phyloP scores from a whole-genome alignment of 495 filamentous ascomycete genomes.

The Penicillium cosmopolitanum region DNA sequence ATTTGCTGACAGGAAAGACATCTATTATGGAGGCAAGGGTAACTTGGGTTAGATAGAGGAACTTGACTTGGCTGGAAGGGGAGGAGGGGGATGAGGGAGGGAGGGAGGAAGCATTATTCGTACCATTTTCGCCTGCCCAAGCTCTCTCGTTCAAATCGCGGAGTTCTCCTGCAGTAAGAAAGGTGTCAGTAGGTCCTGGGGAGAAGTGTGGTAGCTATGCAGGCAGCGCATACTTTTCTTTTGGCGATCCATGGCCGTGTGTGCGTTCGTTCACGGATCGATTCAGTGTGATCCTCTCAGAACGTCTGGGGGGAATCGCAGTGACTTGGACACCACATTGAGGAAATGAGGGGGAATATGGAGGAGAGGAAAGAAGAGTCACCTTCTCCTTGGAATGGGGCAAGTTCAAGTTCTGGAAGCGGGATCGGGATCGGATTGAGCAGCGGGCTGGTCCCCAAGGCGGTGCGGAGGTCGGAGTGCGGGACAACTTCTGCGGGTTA shows the following conservation, averaged over 20 bases:
- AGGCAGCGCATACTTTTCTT: constrained; percentile 69
- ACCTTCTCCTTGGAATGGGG: not conserved
- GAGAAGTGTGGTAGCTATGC: not conserved
- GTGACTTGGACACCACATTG: constrained; percentile 53
- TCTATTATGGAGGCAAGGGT: constrained; percentile 49
- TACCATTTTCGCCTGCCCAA: constrained; percentile 89
- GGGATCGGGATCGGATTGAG: constrained; percentile 5
- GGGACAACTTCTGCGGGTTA: no score
- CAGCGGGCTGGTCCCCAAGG: constrained; percentile 27
- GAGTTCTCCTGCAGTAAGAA: constrained; percentile 70
- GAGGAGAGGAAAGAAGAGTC: not conserved
- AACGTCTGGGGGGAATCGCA: constrained; percentile 44
- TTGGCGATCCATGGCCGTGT: constrained; percentile 72
- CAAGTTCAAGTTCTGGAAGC: not conserved
- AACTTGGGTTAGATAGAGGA: not conserved
- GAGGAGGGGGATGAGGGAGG: not conserved
- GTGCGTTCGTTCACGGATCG: constrained; percentile 12
- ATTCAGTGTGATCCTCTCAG: constrained; percentile 43
- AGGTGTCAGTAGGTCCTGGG: constrained; percentile 19
- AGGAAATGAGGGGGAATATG: constrained; percentile 9
- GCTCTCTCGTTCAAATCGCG: constrained; percentile 82
- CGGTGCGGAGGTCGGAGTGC: constrained; percentile 30
- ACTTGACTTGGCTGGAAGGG: not conserved
- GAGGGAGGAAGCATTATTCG: not conserved
- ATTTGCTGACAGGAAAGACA: constrained; percentile 75